Base-by-base conservation (phyloP, 345 rosid genomes). In the Erucastrum elatum region DNA sequence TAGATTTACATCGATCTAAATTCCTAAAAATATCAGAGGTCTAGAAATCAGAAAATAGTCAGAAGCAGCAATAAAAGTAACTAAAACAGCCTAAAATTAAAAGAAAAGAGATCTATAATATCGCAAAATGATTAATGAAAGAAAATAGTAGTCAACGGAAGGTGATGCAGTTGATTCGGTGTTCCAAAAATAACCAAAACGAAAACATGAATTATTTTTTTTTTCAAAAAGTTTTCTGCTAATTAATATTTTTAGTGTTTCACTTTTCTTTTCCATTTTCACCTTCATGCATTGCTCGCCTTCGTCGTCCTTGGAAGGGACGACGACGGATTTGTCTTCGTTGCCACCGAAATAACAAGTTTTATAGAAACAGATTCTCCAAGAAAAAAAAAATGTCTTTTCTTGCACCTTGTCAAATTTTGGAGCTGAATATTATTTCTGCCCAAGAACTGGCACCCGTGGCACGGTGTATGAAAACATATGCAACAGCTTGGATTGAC, bases 401-500 rank as follows among this genome's bases (percentile, higher is more conserved):
- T 49, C 73, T 87, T 49, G 84, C 77, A 4, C 89, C 94, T 8
- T 87, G 87, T 76, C 96, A 92, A 61, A 83, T 90, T 21, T 49
- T 94, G 75, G 97, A 94, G 78, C 83, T 94, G 77, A 92, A 89
- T 67, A 71, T 94, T 31, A 90, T 94, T 59, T 92, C 98, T 7
- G 97, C 87, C 0, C 96, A 94, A 75, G 98, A 92, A 44, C 83
- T 94, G 6, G 76, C 83, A 6, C 84, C 81, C 0, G 88, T 84
- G 5, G 70, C 90, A 9, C 91, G 93, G 3, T 81, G 85, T 55
- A 94, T 94, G 96, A 84, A 86, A 58, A 85, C 98, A 72, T 94
- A 92, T 71, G 98, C 97, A 1, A 85, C 87, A 8, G 94, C 89
- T 2, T 94, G 98, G 98, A 89, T 94, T n/a, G 91, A 89, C 58